Conservation (phyloP, 129 eudicot genomes). For the Gnaphalium uliginosum region DNA sequence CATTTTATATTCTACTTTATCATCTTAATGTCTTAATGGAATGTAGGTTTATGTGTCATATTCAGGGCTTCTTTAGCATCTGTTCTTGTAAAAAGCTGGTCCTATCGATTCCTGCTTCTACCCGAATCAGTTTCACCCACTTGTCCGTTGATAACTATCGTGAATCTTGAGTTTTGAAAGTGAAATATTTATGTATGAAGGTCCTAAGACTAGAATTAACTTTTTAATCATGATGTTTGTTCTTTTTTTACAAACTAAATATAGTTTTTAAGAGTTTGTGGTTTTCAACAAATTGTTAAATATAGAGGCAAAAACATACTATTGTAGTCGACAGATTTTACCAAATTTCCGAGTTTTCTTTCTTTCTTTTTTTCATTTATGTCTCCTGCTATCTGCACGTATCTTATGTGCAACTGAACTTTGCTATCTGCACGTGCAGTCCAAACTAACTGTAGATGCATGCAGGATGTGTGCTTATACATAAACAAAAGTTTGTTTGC, state of each 20-base stretch:
- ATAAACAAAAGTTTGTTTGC: neutral
- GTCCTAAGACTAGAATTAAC: neutral
- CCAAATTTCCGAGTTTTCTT: neutral
- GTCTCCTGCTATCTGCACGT: too few species aligned
- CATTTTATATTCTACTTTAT: slow-evolving; percentile 22
- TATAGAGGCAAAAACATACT: neutral
- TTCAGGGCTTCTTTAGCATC: slow-evolving; percentile 26
- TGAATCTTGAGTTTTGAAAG: slow-evolving; percentile 18
- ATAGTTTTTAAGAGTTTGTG: neutral
- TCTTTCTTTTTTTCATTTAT: neutral
- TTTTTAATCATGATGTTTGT: neutral
- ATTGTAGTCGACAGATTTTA: neutral
- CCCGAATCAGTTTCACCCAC: slow-evolving; percentile 7
- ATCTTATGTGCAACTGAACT: too few species aligned
- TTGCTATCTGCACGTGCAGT: too few species aligned
- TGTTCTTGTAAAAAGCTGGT: slow-evolving; percentile 30
- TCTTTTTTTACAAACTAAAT: neutral
- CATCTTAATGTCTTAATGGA: slow-evolving; percentile 4
- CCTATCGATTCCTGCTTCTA: slow-evolving; percentile 6
- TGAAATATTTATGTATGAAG: neutral
- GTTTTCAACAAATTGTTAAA: neutral
- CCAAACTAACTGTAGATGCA: too few species aligned
- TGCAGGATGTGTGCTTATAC: too few species aligned
- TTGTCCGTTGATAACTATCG: neutral
- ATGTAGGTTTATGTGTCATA: slow-evolving; percentile 7